phyloP scores from a whole-genome alignment of 176 grass and related monocot species.

The Bonia amplexicaulis region DNA sequence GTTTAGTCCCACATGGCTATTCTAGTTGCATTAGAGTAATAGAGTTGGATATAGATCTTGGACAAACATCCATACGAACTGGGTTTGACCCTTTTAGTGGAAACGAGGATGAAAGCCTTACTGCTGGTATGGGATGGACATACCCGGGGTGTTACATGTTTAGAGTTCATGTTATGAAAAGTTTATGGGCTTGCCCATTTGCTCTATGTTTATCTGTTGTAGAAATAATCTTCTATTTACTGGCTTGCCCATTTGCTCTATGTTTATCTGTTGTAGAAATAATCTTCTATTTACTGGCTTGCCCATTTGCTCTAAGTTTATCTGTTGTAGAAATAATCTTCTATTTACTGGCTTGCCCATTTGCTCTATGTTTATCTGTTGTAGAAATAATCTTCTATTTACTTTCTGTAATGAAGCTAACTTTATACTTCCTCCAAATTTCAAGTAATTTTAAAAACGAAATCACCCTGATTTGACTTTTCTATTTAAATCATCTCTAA shows the following conservation, averaged over 20 bases:
- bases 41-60: neutral
- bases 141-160: neutral
- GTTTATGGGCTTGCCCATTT: neutral
- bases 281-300: neutral
- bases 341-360: neutral
- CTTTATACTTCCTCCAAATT: neutral
- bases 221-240: neutral
- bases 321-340: neutral
- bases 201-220: neutral
- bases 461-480: neutral
- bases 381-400: neutral
- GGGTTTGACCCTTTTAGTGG: neutral
- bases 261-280: neutral
- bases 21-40: neutral
- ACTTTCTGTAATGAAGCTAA: neutral
- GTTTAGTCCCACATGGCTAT: constrained; percentile 14
- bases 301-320: neutral
- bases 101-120: neutral
- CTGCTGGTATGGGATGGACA: neutral
- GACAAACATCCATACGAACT: neutral
- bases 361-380: constrained; percentile 3
- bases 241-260: neutral
- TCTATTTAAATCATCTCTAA: neutral
- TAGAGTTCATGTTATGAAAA: constrained; percentile 1
- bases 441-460: neutral